Base-by-base conservation (phyloP, 192 early-diverging fungal species). In the Chytriomyces confervae region DNA sequence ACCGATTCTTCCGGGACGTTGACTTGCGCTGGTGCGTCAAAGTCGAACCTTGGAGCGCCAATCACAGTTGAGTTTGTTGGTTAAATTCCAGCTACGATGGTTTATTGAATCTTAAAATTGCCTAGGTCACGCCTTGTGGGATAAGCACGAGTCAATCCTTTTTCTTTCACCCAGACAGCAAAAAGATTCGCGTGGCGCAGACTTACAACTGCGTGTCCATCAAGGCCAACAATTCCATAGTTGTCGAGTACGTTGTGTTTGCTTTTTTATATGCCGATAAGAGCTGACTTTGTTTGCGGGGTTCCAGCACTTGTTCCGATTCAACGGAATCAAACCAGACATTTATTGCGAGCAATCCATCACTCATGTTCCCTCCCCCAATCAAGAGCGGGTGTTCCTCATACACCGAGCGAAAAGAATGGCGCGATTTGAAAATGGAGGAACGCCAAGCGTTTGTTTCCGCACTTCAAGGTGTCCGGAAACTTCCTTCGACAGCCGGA, bases 401-500 rank as follows among this genome's bases (percentile, higher is more conserved):
- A 29, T 64, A 63, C 13, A 74, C 2, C 5, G 36, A 57, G 7
- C 61, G 78, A 16, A 73, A 75, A 48, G 78, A 79, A 62, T 79
- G 78, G 78, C 16, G 78, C 18, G 78, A 79, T 51, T 53, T 79
- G 70, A 48, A 62, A 20, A 60, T 24, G 6, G 6, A 24, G 24
- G 78, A 79, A 24, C 16, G 62, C 24, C n/a, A 43, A 51, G 72
- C 63, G 2, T 79, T 76, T 43, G 67, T 79, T 43, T 44, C 20
- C 6, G 78, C 78, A 13, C 36, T 79, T 16, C 11, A 79, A 5
- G 62, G 45, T 7, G 71, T 79, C 43, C n/a, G 78, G 7, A 45
- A 5, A 6, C 5, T 79, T 47, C 78, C 78, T 29, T 79, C 78
- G 5, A 66, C 61, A 18, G 71, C 66, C n/a, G 78, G 78, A 7